Percentiles rank a stretch among this genome's conserved stretches.
Conservation (phyloP, 1,284 basidiomycete genomes). For the Apiotrichum mycotoxinovorans region DNA sequence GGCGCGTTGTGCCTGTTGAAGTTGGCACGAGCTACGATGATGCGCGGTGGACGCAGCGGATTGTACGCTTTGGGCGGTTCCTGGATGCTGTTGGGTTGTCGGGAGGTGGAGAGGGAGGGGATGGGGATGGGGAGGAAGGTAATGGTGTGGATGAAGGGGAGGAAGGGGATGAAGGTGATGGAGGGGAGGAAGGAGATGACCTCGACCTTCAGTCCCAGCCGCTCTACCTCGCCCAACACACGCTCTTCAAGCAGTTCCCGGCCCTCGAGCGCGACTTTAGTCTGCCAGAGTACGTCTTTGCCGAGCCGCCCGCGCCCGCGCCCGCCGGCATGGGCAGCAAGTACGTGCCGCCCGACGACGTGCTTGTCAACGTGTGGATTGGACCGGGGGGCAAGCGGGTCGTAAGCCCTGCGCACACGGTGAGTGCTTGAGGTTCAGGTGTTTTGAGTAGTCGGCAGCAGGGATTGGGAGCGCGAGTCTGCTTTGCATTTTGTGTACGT, state of each 20-base stretch:
- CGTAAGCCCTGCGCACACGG: conserved; percentile 82
- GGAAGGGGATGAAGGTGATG: neutral
- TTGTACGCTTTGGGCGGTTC: conserved; percentile 77
- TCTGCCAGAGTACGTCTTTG: conserved; percentile 83
- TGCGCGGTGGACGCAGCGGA: conserved; percentile 73
- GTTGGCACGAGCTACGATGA: conserved; percentile 78
- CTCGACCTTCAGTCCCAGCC: conserved; percentile 15
- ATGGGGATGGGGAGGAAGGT: neutral
- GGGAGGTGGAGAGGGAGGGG: neutral
- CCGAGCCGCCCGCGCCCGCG: conserved; percentile 56
- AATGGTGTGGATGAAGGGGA: neutral
- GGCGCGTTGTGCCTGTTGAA: conserved; percentile 85
- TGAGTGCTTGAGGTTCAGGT: conserved; percentile 50
- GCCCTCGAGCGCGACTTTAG: conserved; percentile 67
- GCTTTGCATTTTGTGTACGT: neutral
- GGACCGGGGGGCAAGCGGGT: conserved; percentile 63
- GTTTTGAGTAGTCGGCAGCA: too few species aligned
- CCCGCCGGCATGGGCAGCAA: too few species aligned
- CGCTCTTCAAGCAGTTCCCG: conserved; percentile 80
- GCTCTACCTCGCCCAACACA: conserved; percentile 89
- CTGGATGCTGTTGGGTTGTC: conserved; percentile 53
- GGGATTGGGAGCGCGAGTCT: neutral
- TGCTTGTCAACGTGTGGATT: conserved; percentile 82
- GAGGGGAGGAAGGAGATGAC: neutral
- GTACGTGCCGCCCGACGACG: conserved; percentile 61